Percentiles rank a stretch among this genome's conserved stretches.
Conservation (phyloP, 306 rosid species). For the Mucuna pruriens region DNA sequence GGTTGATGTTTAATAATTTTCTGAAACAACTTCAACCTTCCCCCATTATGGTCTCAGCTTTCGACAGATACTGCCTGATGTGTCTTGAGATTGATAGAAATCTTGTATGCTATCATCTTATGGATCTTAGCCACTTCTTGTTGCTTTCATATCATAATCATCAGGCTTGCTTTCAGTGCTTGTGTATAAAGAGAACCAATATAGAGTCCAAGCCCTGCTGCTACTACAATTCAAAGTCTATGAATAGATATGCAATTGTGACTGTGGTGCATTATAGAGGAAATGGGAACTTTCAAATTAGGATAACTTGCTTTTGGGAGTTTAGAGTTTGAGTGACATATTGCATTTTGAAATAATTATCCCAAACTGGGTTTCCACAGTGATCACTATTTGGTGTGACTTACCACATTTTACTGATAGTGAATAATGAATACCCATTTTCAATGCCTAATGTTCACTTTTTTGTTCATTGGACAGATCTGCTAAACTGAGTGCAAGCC, state of each 20-base stretch:
- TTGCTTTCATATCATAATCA: slow-evolving; percentile 16
- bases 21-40: slow-evolving; percentile 3
- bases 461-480: slow-evolving; percentile 52
- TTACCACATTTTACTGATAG: background rate
- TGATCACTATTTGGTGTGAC: slow-evolving; percentile 18
- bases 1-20: background rate
- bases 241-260: background rate
- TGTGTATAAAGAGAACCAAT: background rate
- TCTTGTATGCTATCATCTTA: slow-evolving; percentile 15
- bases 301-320: background rate
- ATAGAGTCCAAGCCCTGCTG: background rate
- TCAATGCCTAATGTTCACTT: slow-evolving; percentile 34
- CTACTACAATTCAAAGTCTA: background rate
- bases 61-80: background rate
- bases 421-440: background rate
- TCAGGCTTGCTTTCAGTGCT: background rate
- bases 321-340: background rate
- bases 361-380: background rate
- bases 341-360: slow-evolving; percentile 30
- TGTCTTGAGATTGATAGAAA: background rate
- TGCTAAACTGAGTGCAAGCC: slow-evolving; percentile 30
- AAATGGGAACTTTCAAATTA: background rate
- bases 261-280: background rate
- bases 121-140: slow-evolving; percentile 20
- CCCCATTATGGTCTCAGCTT: slow-evolving; percentile 12